Conservation (phyloP, 495 filamentous ascomycete species). For the Annulohypoxylon nitens region DNA sequence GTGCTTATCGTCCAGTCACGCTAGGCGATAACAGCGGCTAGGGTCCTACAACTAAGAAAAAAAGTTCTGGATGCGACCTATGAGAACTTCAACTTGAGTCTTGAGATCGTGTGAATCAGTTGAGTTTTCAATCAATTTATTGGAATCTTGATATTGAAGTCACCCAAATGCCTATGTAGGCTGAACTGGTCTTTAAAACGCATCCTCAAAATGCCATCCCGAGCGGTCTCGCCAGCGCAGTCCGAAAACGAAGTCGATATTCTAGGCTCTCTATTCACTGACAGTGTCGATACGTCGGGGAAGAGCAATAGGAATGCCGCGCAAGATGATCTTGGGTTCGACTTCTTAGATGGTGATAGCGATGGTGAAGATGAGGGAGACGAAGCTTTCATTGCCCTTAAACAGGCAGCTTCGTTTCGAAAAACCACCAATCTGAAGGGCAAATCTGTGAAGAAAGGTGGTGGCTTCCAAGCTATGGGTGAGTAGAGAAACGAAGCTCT, state of each 20-base stretch:
- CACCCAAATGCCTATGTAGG: slow-evolving; percentile 5
- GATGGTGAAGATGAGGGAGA: slow-evolving; percentile 77
- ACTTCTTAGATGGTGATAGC: slow-evolving; percentile 61
- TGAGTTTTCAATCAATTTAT: not conserved
- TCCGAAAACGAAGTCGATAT: slow-evolving; percentile 97
- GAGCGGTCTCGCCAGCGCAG: slow-evolving; percentile 80
- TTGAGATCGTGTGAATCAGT: slow-evolving; percentile 4
- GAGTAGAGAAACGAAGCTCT: too few relatives aligned
- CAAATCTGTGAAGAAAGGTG: slow-evolving; percentile 89
- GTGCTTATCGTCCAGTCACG: slow-evolving; percentile 23
- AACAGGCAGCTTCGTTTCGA: slow-evolving; percentile 86
- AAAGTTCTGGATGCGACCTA: slow-evolving; percentile 42
- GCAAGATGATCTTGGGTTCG: slow-evolving; percentile 54
- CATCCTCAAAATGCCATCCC: slow-evolving; percentile 52
- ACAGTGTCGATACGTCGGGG: slow-evolving; percentile 56
- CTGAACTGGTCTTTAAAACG: not conserved
- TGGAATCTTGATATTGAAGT: not conserved
- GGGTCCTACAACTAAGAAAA: slow-evolving; percentile 31
- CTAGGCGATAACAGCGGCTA: slow-evolving; percentile 31
- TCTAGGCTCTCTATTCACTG: slow-evolving; percentile 78
- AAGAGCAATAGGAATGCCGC: slow-evolving; percentile 54
- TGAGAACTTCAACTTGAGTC: slow-evolving; percentile 17
- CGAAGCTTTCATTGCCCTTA: slow-evolving; percentile 87
- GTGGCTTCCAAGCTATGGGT: slow-evolving; percentile 98
- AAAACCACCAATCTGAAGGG: slow-evolving; percentile 86